Evolutionary conservation across 2,329 filamentous ascomycete species (phyloP), one percentile per base, ranked within the genome.

Genomic region (Macrophomina pseudophaseolina): DNA sequence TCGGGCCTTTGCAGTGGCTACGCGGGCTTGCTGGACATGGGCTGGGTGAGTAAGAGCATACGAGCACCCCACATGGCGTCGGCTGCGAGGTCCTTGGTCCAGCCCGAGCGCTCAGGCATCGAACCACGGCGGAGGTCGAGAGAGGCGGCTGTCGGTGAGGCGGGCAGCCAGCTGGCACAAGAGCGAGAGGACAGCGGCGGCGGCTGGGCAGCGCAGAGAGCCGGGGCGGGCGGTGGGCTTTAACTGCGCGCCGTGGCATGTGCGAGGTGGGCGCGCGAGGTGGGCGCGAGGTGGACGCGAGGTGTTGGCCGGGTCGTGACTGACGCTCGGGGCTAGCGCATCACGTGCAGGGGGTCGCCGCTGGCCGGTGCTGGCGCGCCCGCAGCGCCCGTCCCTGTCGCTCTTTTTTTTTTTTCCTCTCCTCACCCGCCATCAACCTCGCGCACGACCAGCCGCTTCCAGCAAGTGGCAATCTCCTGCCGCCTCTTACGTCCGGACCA

Each of bases 31-130:
- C 2, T 14, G 35, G 35, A 8, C 35, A 35, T 23, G 58, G 23
- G 23, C 23, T 23, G 23, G 23, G 58, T 60, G 32, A 49, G 42
- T 60, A 60, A 60, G 48, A 49, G 42, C 42, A 35, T 38, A 49
- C 54, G 58, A 35, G 58, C 16, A 40, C 56, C 56, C 58, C 58
- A 60, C 58, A 38, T 60, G 58, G 58, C 58, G 42, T 4, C 42
- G 16, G 7, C 28, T 3, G 40, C 12, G 23, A n/a, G 32, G 54
- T 32, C 5, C 54, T 14, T 5, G 16, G 8, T n/a, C 23, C 23
- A 8, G 42, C 58, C 58, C 42, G 58, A 60, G 42, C 58, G n/a
- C 28, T 33, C 54, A 44, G 54, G 40, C 54, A 46, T 59, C 40
- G 54, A 2, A 33, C 54, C 38, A 59, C 28, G 18, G 53, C 7